These are phyloP conservation scores for Onygena corvina DNA, from an alignment of 2,329 filamentous ascomycete genomes.

Conservation along the genomic window DNA sequence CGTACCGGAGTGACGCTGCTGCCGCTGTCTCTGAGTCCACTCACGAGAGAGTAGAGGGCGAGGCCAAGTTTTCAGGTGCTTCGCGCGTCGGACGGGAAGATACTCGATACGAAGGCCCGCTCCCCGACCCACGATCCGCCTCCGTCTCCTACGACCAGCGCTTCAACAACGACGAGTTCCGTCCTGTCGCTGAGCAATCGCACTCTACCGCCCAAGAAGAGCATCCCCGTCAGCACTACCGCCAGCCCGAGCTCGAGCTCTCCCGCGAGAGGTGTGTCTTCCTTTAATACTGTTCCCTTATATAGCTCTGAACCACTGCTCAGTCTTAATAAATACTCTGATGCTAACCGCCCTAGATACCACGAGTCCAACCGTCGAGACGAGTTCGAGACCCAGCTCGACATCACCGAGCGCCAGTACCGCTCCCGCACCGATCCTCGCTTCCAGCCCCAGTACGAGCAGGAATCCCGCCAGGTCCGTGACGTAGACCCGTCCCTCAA, in stretches of 20 bases:
- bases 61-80: slow-evolving; percentile 62
- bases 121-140: slow-evolving; percentile 42
- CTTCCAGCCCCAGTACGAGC: slow-evolving; percentile 36
- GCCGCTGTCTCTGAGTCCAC: slow-evolving; percentile 54
- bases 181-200: slow-evolving; percentile 19
- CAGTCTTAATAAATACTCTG: neutral
- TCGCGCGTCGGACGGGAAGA: slow-evolving; percentile 96
- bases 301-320: slow-evolving; percentile 10
- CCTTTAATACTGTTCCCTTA: neutral
- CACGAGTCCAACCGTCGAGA: slow-evolving; percentile 23
- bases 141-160: slow-evolving; percentile 11
- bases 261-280: slow-evolving; percentile 40
- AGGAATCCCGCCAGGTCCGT: slow-evolving; percentile 27
- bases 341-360: slow-evolving; percentile 15
- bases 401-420: slow-evolving; percentile 51
- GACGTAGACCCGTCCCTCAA: slow-evolving; percentile 22
- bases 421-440: slow-evolving; percentile 48
- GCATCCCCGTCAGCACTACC: slow-evolving; percentile 28
- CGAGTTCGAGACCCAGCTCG: slow-evolving; percentile 38
- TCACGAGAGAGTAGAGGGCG: slow-evolving; percentile 75
- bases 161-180: slow-evolving; percentile 1
- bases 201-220: slow-evolving; percentile 32
- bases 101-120: slow-evolving; percentile 60
- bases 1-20: slow-evolving; percentile 71
- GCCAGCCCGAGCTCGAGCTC: slow-evolving; percentile 40